Evolutionary conservation across 1,139 yeast genomes (phyloP), one percentile per base, ranked within the genome.

Genomic region (Pichia sp.): DNA sequence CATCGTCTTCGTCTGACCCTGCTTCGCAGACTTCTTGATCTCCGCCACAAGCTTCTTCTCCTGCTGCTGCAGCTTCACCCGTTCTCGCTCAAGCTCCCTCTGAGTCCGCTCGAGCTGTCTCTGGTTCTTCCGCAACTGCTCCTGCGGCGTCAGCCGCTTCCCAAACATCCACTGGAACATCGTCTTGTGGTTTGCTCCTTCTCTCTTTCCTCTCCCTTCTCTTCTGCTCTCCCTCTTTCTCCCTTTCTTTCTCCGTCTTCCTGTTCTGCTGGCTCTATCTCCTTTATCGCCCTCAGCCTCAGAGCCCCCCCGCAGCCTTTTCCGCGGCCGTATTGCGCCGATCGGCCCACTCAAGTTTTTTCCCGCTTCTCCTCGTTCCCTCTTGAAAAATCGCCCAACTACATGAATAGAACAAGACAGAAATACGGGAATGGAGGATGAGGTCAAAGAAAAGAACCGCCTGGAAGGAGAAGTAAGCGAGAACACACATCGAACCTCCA

Each of bases 111-210:
- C 99, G 45, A 93, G 76, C 4, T 97, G 95, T 56, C 99, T 76
- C 74, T 93, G 98, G 71, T 93, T 95, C 82, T 76, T 90, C 62
- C 97, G 84, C 67, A 93, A 81, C 68, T 92, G 79, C 72, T 93
- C 99, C 67, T 90, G 97, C 7, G 99, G 98, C 49, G 99, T 90
- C 62, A 88, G 74, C 68, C 86, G 81, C 77, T 90, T 89, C 15
- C 99, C 99, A 73, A 93, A 93, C 30, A 90, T 90, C 98, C 98
- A 93, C 68, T 90, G 96, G 63, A 92, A 80, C 64, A 90, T 72
- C 64, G 84, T 36, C 40, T 34, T 31, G 34, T 80, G 2, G 43
- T 1, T 4, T n/a, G 2, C 26, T 13, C 5, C 11, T 26, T n/a
- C 15, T 30, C 8, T 15, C 32, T 8, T 46, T 26, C 16, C 15